phyloP scores from a whole-genome alignment of 108 stramenopile genomes.

The Chaetoceros muelleri region DNA sequence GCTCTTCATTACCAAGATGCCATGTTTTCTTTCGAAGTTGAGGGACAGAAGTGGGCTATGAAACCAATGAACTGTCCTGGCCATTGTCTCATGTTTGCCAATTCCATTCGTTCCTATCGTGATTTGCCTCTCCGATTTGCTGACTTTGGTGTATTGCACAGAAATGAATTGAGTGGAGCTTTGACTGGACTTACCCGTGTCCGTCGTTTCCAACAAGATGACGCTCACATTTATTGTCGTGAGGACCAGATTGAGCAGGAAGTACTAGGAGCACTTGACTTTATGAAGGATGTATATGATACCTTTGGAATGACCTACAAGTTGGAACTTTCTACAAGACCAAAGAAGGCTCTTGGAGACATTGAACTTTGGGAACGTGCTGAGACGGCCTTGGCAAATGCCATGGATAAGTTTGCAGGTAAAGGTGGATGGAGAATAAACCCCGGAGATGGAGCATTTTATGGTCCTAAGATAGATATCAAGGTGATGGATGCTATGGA shows the following conservation, averaged over 20 bases:
- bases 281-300: constrained; percentile 96
- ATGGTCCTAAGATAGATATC: constrained; percentile 99
- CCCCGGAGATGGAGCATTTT: constrained; percentile 99
- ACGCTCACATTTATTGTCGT: constrained; percentile 96
- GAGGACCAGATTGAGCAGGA: constrained; percentile 94
- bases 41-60: constrained; percentile 91
- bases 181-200: constrained; percentile 98
- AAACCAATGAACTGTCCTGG: constrained; percentile 99
- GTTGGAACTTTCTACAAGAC: constrained; percentile 95
- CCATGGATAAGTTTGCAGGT: constrained; percentile 91
- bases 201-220: constrained; percentile 98
- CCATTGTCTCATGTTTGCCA: constrained; percentile 93
- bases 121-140: constrained; percentile 96
- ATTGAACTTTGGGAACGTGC: constrained; percentile 90
- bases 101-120: constrained; percentile 86
- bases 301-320: constrained; percentile 99
- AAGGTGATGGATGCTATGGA: constrained; percentile 99
- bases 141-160: constrained; percentile 98
- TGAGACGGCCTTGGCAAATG: constrained; percentile 80
- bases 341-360: constrained; percentile 97
- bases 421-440: constrained; percentile 93
- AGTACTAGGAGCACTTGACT: constrained; percentile 89
- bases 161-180: constrained; percentile 95
- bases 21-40: constrained; percentile 94
- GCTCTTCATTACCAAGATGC: constrained; percentile 98